Base-by-base conservation (phyloP, 176 grass and related monocot genomes). In the Tillandsia fasciculata region DNA sequence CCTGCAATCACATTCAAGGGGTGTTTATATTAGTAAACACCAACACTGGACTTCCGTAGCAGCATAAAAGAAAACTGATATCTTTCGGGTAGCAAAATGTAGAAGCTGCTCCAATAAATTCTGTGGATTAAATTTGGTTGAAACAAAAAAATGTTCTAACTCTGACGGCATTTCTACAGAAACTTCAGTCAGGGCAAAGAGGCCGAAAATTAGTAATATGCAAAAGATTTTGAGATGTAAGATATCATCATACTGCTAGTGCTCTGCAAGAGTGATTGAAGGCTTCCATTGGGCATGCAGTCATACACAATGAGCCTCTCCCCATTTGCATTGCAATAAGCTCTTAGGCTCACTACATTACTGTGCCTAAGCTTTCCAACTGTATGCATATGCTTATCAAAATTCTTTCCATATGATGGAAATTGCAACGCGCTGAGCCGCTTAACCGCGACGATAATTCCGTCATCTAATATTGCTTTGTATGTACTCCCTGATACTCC, bases 401-500 rank as follows among this genome's bases (percentile, higher is more conserved):
- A 93, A 13, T 74, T 80, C 86, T 89, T 89, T 74, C 75, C 74
- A 28, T 80, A 51, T 10, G 72, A 3, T 1, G 77, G 80, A 64
- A 93, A 93, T 61, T 86, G 90, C 74, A 93, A 66, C 4, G 75
- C 71, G 78, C 83, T 93, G 8, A 93, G 90, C 15, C 90, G 77
- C 86, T 93, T 93, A 13, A 93, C 86, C 67, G 83, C 83, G 18
- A 86, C 90, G 63, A 84, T 68, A 52, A 84, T 58, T 72, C 86
- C 86, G 72, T 93, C 86, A 66, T 93, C 86, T 2, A 93, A 75
- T 2, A 90, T 76, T 17, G 83, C 86, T 70, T 82, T 90, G 80
- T 93, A 93, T 15, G 83, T 90, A 80, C 90, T 89, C 47, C 90
- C 86, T 9, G 83, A 88, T 67, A 86, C 64, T n/a, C 86, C 90